Conservation (phyloP, 495 filamentous ascomycete genomes). For the Parathielavia hyrcaniae region DNA sequence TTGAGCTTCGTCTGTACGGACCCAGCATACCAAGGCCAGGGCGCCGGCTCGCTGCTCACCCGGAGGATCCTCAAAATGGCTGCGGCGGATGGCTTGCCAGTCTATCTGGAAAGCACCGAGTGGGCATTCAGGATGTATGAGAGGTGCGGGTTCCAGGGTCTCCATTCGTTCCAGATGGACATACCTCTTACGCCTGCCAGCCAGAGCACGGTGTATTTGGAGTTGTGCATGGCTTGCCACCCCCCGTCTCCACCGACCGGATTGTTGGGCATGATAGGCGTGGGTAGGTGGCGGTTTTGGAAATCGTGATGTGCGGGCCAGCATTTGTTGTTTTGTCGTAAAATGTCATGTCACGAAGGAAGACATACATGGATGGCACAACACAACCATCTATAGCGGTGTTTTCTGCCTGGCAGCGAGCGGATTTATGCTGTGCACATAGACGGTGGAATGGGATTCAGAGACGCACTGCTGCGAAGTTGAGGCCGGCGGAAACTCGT, state of each 20-base stretch:
- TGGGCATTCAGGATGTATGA: slow-evolving; percentile 39
- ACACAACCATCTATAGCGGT: no score
- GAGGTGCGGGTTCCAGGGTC: slow-evolving; percentile 34
- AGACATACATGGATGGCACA: no score
- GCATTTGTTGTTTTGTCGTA: no score
- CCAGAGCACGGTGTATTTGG: slow-evolving; percentile 21
- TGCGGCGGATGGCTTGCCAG: slow-evolving; percentile 30
- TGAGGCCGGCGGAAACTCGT: no score
- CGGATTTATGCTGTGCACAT: no score
- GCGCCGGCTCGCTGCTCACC: slow-evolving; percentile 36
- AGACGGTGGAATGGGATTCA: no score
- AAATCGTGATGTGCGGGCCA: no score
- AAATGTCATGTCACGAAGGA: no score
- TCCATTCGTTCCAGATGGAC: slow-evolving; percentile 31
- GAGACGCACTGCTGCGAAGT: no score
- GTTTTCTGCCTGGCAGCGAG: no score
- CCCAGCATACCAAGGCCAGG: slow-evolving; percentile 38
- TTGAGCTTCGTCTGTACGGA: slow-evolving; percentile 41
- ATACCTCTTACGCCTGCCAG: slow-evolving; percentile 17
- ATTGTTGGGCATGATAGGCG: background rate
- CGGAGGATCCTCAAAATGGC: slow-evolving; percentile 35
- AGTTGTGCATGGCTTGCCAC: slow-evolving; percentile 32
- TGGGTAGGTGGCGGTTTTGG: background rate
- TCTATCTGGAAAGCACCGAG: slow-evolving; percentile 44
- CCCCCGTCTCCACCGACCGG: slow-evolving; percentile 3